Percentiles rank a stretch among this genome's conserved stretches.
These are phyloP conservation scores for Pseudopithomyces maydicus DNA, from an alignment of 2,329 filamentous ascomycete species.

Conservation along the genomic window DNA sequence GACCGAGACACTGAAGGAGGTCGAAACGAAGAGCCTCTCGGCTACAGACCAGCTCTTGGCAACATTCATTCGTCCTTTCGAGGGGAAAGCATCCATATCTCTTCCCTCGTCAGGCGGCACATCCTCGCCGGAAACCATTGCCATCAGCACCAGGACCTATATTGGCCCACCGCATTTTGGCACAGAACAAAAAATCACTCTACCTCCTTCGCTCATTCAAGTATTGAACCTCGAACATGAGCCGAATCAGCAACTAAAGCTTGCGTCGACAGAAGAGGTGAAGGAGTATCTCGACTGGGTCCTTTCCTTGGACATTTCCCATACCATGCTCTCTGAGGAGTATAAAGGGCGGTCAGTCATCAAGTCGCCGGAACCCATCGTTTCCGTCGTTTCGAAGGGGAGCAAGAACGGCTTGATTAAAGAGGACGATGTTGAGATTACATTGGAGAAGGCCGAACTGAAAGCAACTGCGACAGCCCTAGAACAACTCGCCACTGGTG, in stretches of 20 bases:
- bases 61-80: constrained; percentile 34
- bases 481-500: constrained; percentile 9
- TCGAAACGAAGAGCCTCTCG: constrained; percentile 31
- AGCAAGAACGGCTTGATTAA: constrained; percentile 21
- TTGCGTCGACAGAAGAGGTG: constrained; percentile 32
- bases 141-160: constrained; percentile 36
- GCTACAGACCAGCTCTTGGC: constrained; percentile 39
- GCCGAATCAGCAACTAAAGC: constrained; percentile 30
- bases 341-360: constrained; percentile 23
- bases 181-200: constrained; percentile 38
- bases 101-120: constrained; percentile 26
- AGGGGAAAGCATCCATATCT: constrained; percentile 32
- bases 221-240: constrained; percentile 34
- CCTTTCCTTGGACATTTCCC: constrained; percentile 37
- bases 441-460: constrained; percentile 25
- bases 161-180: constrained; percentile 42
- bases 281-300: constrained; percentile 40
- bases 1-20: constrained; percentile 31
- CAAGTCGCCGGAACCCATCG: constrained; percentile 25
- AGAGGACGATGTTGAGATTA: constrained; percentile 28
- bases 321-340: constrained; percentile 32
- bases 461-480: constrained; percentile 15
- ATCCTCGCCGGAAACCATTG: constrained; percentile 27
- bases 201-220: constrained; percentile 33
- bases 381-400: constrained; percentile 28